Base-by-base conservation (phyloP, 2,329 filamentous ascomycete genomes). In the Periconia sp. region DNA sequence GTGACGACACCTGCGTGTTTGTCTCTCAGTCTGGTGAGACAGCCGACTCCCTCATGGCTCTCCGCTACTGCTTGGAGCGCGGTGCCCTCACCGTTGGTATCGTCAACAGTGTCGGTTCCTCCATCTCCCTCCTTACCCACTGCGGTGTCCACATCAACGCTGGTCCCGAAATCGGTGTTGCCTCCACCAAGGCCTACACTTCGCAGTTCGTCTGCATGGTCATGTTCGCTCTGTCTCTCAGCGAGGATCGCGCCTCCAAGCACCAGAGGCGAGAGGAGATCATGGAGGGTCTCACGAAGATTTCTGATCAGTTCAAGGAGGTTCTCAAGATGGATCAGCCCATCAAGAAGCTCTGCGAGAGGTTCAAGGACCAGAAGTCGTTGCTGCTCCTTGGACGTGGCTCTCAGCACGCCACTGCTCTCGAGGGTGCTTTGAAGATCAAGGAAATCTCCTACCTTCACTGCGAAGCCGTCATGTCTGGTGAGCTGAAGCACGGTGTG, bases 361-460 rank as follows among this genome's bases (percentile, higher is more conserved):
- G 91, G 71, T 92, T 99, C 84, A 92, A 96, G 82, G 83, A 96
- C 77, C 94, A 99, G 76, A 97, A 97, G 85, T 95, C 89, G 56
- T 76, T 99, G 64, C 81, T 99, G 50, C 84, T 99, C 40, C 83
- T 99, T 49, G 94, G 94, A 49, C 89, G 94, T 79, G 94, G 94
- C 59, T 90, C 90, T 70, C 94, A 99, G 77, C 96, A 92, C 79
- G 92, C 92, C 48, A 99, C 94, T 62, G 94, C 94, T 43, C 85
- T 99, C 16, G 94, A 99, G 80, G 94, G 83, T 75, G 94, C 94
- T 36, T 81, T 99, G 60, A 99, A 99, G 82, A 99, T 99, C 76
- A 99, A 99, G 84, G 94, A 99, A 78, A 99, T 99, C 65, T 97
- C 92, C 13, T 99, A 99, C 76, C 88, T 99, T 47, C 94, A 99